Conservation (phyloP, 768 basidiomycete species). For the Amanita pseudoporphyria region DNA sequence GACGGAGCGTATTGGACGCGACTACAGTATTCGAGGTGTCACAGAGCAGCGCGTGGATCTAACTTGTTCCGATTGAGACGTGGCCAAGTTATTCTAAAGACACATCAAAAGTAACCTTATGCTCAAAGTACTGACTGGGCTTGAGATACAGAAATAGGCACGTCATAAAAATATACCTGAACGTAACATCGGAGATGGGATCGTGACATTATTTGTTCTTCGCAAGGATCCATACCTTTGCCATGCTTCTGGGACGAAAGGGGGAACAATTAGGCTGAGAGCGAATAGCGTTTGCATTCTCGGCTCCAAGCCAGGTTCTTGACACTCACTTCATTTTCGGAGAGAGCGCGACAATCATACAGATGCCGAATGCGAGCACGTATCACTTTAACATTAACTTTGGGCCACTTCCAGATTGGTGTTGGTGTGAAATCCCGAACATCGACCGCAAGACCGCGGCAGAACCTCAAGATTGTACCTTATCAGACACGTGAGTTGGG, state of each 20-base stretch:
- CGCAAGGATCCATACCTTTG: background rate
- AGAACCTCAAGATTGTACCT: background rate
- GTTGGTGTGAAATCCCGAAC: background rate
- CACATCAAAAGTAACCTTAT: too few relatives aligned
- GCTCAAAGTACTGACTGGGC: background rate
- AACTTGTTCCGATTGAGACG: too few relatives aligned
- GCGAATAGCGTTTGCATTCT: background rate
- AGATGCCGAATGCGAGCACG: background rate
- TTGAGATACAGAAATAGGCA: background rate
- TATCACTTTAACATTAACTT: background rate
- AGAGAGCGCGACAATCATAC: too few relatives aligned
- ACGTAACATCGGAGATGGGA: background rate
- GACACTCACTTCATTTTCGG: background rate
- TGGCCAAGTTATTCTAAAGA: too few relatives aligned
- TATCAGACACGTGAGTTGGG: background rate
- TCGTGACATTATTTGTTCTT: background rate
- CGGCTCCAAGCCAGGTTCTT: background rate
- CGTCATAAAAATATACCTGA: too few relatives aligned
- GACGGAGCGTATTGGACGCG: constrained; percentile 48
- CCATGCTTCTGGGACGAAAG: background rate
- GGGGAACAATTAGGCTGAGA: background rate
- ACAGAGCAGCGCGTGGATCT: constrained; percentile 33
- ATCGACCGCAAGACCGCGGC: background rate
- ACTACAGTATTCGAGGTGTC: constrained; percentile 51
- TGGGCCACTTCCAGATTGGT: background rate